These are phyloP conservation scores for Bacterosira constricta DNA, from an alignment of 108 stramenopile genomes.

Conservation along the genomic window DNA sequence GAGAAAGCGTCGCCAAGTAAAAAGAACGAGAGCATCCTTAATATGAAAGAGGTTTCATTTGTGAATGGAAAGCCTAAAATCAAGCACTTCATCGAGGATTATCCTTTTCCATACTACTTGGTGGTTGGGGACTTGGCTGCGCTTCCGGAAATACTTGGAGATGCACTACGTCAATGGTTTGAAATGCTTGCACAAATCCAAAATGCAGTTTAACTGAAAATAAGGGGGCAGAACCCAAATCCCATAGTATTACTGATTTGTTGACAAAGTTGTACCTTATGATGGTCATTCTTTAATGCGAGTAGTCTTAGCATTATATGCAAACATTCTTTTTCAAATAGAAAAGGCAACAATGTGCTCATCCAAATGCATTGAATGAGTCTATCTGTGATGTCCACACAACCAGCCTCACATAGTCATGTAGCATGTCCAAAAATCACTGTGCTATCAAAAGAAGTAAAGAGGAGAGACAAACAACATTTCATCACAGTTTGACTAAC, in stretches of 20 bases:
- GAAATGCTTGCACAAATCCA: conserved; percentile 87
- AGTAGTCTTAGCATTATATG: neutral
- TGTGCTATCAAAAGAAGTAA: no score
- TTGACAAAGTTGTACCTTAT: no score
- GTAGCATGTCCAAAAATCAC: no score
- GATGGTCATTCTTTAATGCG: neutral
- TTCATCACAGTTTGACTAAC: no score
- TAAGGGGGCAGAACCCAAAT: no score
- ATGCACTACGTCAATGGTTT: conserved; percentile 97
- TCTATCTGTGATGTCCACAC: no score
- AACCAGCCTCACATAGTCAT: no score
- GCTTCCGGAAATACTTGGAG: conserved; percentile 95
- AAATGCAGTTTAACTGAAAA: conserved; percentile 8
- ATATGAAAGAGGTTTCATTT: conserved; percentile 94
- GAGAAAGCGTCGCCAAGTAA: conserved; percentile 29
- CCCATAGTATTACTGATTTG: no score
- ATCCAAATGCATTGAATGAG: no score
- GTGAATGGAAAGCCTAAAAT: conserved; percentile 90
- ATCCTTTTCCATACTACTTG: conserved; percentile 98
- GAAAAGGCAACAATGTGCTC: no score
- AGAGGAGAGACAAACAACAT: no score
- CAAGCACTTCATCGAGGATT: conserved; percentile 95
- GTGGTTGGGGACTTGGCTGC: conserved; percentile 85
- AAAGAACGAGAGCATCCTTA: conserved; percentile 90
- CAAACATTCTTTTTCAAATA: no score